These are phyloP conservation scores for Acanthamoeba lenticulata DNA, from an alignment of 208 protist genomes.

Conservation along the genomic window DNA sequence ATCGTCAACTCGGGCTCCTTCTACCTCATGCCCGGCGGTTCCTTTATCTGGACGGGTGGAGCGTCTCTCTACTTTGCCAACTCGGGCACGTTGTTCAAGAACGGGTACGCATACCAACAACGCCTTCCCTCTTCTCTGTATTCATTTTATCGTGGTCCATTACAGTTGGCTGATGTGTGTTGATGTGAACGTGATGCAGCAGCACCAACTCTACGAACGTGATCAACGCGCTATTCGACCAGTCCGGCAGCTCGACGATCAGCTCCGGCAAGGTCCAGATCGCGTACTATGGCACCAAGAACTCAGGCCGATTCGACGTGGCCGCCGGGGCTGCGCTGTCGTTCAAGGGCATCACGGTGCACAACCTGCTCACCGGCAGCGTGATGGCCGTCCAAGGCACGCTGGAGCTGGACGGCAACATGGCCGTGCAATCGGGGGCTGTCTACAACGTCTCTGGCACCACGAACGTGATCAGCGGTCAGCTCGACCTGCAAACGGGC, in stretches of 20 bases:
- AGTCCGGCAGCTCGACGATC: conserved; percentile 50
- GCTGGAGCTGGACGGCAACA: neutral
- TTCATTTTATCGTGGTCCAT: too few relatives aligned
- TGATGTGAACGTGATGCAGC: too few relatives aligned
- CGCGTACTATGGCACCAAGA: neutral
- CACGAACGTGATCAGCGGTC: neutral
- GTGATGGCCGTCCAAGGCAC: neutral
- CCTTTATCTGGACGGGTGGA: neutral
- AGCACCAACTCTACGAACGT: conserved; percentile 52
- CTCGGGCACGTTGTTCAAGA: conserved; percentile 31
- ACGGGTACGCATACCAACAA: too few relatives aligned
- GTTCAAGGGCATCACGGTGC: neutral
- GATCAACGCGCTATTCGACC: conserved; percentile 45
- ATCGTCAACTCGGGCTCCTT: neutral
- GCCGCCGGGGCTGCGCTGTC: neutral
- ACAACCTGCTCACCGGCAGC: conserved; percentile 24
- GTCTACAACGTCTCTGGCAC: conserved; percentile 12
- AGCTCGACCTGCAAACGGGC: conserved; percentile 15
- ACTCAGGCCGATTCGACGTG: neutral
- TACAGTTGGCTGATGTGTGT: too few relatives aligned
- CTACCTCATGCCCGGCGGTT: conserved; percentile 54
- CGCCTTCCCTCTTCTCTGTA: too few relatives aligned
- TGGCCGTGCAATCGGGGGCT: conserved; percentile 21
- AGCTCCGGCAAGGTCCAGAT: neutral
- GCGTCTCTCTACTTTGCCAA: conserved; percentile 34